A percentile compares a stretch with the other conserved stretches of the same genome.
phyloP scores from a whole-genome alignment of 2,329 filamentous ascomycete genomes.

The Seiridium cupressi region DNA sequence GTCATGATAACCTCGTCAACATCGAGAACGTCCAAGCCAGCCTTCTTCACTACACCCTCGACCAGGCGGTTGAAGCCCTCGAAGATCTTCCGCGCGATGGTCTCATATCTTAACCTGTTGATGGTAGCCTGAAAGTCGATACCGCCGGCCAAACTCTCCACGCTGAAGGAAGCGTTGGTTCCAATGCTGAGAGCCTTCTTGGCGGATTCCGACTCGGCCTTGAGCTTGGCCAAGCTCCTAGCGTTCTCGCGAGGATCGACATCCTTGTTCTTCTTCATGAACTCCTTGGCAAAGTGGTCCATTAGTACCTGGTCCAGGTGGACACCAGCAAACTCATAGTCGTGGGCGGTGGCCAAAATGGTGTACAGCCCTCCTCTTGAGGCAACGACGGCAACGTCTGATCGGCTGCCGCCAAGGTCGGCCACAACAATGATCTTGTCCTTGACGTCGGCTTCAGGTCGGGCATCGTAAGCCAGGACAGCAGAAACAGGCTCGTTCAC shows the following conservation, averaged over 20 bases:
- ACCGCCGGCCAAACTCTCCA: constrained; percentile 86
- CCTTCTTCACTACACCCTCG: constrained; percentile 85
- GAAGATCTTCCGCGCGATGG: constrained; percentile 82
- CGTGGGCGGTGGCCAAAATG: constrained; percentile 87
- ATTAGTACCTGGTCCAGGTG: constrained; percentile 88
- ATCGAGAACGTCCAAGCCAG: constrained; percentile 85
- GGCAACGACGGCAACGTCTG: constrained; percentile 86
- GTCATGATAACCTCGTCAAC: constrained; percentile 93
- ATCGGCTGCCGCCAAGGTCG: constrained; percentile 88
- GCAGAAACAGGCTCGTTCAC: constrained; percentile 90
- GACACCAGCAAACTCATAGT: constrained; percentile 88
- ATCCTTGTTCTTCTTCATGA: constrained; percentile 89
- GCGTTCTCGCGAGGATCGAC: constrained; percentile 81
- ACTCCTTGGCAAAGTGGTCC: constrained; percentile 98
- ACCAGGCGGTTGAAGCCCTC: constrained; percentile 84
- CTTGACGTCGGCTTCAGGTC: constrained; percentile 67
- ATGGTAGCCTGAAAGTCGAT: constrained; percentile 89
- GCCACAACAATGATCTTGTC: constrained; percentile 93
- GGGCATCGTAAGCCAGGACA: constrained; percentile 86
- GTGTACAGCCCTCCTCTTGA: constrained; percentile 96
- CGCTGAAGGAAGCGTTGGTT: constrained; percentile 84
- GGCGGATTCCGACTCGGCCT: constrained; percentile 83
- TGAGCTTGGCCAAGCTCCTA: constrained; percentile 85
- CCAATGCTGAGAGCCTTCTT: constrained; percentile 92
- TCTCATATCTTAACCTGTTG: constrained; percentile 91